Evolutionary conservation across 2,329 filamentous ascomycete species (phyloP), one percentile per base, ranked within the genome.

Genomic region (Diplodia seriata): DNA sequence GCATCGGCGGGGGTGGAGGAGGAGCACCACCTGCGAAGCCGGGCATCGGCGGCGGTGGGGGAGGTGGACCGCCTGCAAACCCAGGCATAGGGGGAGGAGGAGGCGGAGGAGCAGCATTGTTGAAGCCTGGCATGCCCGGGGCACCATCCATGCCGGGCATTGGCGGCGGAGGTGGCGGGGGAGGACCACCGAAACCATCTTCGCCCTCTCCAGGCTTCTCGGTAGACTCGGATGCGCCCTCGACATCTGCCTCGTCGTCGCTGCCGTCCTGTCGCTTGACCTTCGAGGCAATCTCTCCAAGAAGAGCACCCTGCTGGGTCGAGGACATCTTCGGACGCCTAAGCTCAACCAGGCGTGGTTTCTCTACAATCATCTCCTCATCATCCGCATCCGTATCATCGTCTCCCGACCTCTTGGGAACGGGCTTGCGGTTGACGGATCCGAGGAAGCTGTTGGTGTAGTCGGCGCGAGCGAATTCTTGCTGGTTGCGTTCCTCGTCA

Each of bases 341-440:
- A 80, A 94, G 87, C 78, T 95, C 87, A 68, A 97, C 87, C 61
- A 97, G 81, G 67, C 90, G 87, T 49, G 94, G 91, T 79, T 90
- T 94, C 80, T 94, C 92, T 71, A 90, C 91, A 29, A 94, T 80
- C 50, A 89, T 83, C 33, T 85, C 87, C 23, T 83, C 83, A 40
- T 86, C 80, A 20, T 84, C 84, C 9, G 76, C 75, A 49, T 78
- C 76, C 67, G 81, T 79, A 26, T 78, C 79, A 54, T 74, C 74
- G 29, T 80, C 75, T 23, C 79, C 76, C 83, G 79, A 76, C 85
- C 75, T 68, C 72, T 63, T 68, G 36, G 59, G 59, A 73, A 78
- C 72, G 43, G 78, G 78, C 69, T 79, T 80, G 68, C 80, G 76
- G 14, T 70, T 69, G 51, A 80, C 77, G 29, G 79, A 76, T 47